phyloP scores from a whole-genome alignment of 495 filamentous ascomycete genomes.

The Penicillium turbatum region DNA sequence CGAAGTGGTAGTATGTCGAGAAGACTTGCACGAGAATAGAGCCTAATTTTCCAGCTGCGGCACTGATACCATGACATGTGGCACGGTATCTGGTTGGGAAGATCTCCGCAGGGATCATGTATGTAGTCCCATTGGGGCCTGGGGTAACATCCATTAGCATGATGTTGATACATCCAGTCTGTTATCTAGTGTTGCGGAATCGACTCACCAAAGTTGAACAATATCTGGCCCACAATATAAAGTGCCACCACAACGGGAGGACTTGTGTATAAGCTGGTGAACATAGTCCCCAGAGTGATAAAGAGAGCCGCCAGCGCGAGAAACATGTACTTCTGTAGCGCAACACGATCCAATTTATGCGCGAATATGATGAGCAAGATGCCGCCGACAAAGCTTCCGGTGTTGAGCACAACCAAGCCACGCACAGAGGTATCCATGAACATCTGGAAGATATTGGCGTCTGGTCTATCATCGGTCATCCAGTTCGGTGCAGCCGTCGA shows the following conservation, averaged over 20 bases:
- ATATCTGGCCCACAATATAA: slow-evolving; percentile 54
- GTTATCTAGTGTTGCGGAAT: too few species aligned
- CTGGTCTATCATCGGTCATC: slow-evolving; percentile 33
- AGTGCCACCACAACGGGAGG: slow-evolving; percentile 49
- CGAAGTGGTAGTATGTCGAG: slow-evolving; percentile 44
- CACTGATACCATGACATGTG: slow-evolving; percentile 54
- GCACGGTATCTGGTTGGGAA: slow-evolving; percentile 59
- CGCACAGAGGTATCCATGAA: slow-evolving; percentile 38
- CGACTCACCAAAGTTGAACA: slow-evolving; percentile 58
- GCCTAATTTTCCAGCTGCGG: slow-evolving; percentile 54
- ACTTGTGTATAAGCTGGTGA: slow-evolving; percentile 34
- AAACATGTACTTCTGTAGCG: slow-evolving; percentile 47
- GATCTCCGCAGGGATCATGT: slow-evolving; percentile 57
- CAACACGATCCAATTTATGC: slow-evolving; percentile 45
- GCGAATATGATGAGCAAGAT: slow-evolving; percentile 42
- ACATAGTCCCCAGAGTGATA: slow-evolving; percentile 47
- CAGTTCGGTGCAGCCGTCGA: slow-evolving; percentile 29
- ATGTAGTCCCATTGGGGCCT: slow-evolving; percentile 57
- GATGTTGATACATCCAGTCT: background rate
- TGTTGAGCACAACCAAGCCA: slow-evolving; percentile 40
- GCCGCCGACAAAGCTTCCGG: slow-evolving; percentile 46
- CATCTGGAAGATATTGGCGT: slow-evolving; percentile 36
- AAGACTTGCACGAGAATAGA: slow-evolving; percentile 54
- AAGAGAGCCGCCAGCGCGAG: slow-evolving; percentile 45
- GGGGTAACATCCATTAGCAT: slow-evolving; percentile 12